Percentiles rank a stretch among this genome's conserved stretches.
Conservation (phyloP, 352 stramenopile genomes). For the Pythium aristosporum region DNA sequence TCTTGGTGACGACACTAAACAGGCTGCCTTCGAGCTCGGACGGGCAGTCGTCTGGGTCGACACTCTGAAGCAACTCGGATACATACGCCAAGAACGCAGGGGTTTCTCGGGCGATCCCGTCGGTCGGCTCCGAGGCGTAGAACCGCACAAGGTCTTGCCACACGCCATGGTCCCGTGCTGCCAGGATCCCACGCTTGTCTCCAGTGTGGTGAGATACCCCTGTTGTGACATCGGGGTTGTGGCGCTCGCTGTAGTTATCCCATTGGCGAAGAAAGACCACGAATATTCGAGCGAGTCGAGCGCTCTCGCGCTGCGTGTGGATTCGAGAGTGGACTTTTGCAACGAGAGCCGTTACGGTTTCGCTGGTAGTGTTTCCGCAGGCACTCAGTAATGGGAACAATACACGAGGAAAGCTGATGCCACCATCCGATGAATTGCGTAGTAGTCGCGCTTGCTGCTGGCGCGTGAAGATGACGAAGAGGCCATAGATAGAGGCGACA, state of each 20-base stretch:
- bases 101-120: not conserved
- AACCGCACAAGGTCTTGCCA: slow-evolving; percentile 21
- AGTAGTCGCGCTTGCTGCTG: not conserved
- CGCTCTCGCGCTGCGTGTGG: not conserved
- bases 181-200: not conserved
- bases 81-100: slow-evolving; percentile 11
- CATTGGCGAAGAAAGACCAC: slow-evolving; percentile 11
- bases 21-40: slow-evolving; percentile 20
- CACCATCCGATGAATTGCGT: not conserved
- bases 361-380: not conserved
- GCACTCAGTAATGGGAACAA: slow-evolving; percentile 4
- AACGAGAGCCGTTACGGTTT: slow-evolving; percentile 1
- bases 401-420: not conserved
- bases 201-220: not conserved
- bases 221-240: not conserved
- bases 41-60: slow-evolving; percentile 13
- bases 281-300: not conserved
- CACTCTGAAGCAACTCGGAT: slow-evolving; percentile 10
- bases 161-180: slow-evolving; percentile 4
- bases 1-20: slow-evolving; percentile 19
- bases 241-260: slow-evolving; percentile 14
- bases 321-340: not conserved
- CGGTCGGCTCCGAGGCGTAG: not conserved
- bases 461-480: slow-evolving; percentile 1
- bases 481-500: not conserved